Percentiles rank a stretch among this genome's conserved stretches.
phyloP scores from a whole-genome alignment of 164 flowering plant genomes.

The Annona cherimola region DNA sequence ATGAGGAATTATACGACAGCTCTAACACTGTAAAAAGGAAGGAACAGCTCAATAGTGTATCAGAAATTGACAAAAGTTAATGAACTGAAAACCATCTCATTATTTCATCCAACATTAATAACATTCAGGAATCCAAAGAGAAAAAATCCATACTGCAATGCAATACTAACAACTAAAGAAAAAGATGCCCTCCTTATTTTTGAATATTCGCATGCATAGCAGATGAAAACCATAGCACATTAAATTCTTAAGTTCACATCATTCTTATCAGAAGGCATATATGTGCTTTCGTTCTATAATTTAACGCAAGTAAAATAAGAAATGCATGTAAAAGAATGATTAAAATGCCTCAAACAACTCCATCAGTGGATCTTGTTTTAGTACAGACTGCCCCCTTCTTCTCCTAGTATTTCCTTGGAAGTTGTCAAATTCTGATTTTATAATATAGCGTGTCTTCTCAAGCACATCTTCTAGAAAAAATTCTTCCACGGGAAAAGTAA shows the following conservation, averaged over 20 bases:
- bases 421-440: slow-evolving; percentile 56
- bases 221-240: background rate
- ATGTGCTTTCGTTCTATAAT: background rate
- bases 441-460: slow-evolving; percentile 65
- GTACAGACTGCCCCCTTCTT: slow-evolving; percentile 50
- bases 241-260: background rate
- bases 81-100: background rate
- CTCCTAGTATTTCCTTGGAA: slow-evolving; percentile 59
- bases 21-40: no score
- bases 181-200: background rate
- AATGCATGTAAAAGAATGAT: background rate
- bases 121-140: background rate
- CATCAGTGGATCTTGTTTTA: slow-evolving; percentile 65
- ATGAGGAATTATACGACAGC: no score
- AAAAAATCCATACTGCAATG: background rate
- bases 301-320: background rate
- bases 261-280: background rate
- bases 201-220: background rate
- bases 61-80: background rate
- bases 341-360: slow-evolving; percentile 72
- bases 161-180: background rate
- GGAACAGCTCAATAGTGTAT: background rate
- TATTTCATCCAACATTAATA: background rate
- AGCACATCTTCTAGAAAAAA: slow-evolving; percentile 76
- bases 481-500: slow-evolving; percentile 77